These are phyloP conservation scores for Salix arbutifolia DNA, from an alignment of 345 rosid species.

Conservation along the genomic window DNA sequence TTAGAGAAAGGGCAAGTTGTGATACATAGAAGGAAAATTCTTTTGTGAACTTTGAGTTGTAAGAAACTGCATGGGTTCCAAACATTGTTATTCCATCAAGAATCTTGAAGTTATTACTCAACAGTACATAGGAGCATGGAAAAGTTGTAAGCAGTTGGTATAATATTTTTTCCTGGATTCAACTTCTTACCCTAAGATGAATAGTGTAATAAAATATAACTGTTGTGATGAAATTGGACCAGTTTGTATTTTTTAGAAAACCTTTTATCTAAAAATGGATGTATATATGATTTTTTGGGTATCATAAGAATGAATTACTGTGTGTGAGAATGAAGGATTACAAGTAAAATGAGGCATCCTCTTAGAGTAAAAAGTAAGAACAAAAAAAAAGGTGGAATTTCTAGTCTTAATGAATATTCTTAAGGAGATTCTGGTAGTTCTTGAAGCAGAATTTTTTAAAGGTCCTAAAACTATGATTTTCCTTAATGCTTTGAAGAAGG, in stretches of 20 bases:
- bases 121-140: too few species aligned
- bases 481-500: not conserved
- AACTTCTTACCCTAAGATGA: not conserved
- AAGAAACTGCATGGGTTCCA: not conserved
- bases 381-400: not conserved
- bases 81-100: too few species aligned
- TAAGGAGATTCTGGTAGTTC: not conserved
- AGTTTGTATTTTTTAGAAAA: too few species aligned
- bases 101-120: too few species aligned
- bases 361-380: not conserved
- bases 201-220: not conserved
- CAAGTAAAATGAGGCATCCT: not conserved
- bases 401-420: not conserved
- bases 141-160: not conserved
- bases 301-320: not conserved
- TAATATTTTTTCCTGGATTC: not conserved
- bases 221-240: too few species aligned
- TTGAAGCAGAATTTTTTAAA: not conserved
- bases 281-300: not conserved
- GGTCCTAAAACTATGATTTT: not conserved
- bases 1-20: not conserved
- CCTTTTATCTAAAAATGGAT: too few species aligned
- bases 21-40: not conserved
- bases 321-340: not conserved
- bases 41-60: not conserved